Evolutionary conservation across 1,139 yeast species (phyloP).

Genomic region (Candida anutae): DNA sequence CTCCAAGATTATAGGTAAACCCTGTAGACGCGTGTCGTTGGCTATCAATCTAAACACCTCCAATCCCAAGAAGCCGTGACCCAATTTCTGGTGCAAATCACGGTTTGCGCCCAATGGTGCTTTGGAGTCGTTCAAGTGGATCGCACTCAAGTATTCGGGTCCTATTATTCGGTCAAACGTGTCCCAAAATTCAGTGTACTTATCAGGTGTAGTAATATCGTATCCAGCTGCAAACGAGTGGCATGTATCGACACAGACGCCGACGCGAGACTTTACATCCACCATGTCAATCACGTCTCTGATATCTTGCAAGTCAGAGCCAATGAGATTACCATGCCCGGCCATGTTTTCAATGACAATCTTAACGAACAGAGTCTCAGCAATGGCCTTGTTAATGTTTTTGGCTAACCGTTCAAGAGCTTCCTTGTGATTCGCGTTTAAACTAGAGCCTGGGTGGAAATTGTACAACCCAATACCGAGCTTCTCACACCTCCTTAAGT

Average conservation of each 20-base stretch:
- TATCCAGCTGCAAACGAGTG: conserved; percentile 96
- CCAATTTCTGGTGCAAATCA: conserved; percentile 86
- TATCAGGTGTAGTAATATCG: conserved; percentile 57
- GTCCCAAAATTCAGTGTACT: conserved; percentile 61
- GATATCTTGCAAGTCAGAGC: conserved; percentile 73
- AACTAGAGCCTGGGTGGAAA: conserved; percentile 90
- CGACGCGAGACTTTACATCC: conserved; percentile 72
- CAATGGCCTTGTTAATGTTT: conserved; percentile 71
- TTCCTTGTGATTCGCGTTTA: conserved; percentile 60
- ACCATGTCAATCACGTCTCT: conserved; percentile 66
- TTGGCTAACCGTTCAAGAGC: conserved; percentile 66
- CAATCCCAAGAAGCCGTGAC: conserved; percentile 82
- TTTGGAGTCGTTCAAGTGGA: conserved; percentile 90
- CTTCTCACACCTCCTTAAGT: conserved; percentile 76
- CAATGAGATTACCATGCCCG: conserved; percentile 88
- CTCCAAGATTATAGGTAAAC: conserved; percentile 79
- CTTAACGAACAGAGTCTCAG: conserved; percentile 67
- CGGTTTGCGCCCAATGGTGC: conserved; percentile 87
- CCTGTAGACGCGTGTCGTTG: conserved; percentile 52
- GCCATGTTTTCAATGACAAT: conserved; percentile 97
- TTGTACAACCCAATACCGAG: conserved; percentile 81
- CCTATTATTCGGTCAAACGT: conserved; percentile 72
- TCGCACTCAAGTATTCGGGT: conserved; percentile 61
- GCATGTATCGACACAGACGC: conserved; percentile 93
- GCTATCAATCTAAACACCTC: conserved; percentile 76